Conservation (phyloP, 2,329 filamentous ascomycete species). For the Aspergillus glaucus region DNA sequence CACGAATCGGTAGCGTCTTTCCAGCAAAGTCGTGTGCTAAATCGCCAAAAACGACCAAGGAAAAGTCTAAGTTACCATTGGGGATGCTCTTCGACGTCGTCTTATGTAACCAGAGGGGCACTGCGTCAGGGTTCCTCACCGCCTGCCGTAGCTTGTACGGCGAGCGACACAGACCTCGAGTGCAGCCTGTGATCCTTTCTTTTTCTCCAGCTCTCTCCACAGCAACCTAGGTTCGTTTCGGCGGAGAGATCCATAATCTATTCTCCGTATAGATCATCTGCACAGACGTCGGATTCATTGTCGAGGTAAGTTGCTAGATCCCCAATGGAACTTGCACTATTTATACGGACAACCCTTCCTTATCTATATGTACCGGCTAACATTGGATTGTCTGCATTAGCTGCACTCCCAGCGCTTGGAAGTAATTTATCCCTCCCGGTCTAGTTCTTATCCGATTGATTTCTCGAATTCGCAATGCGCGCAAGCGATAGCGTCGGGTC, state of each 20-base stretch:
- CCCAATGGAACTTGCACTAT: background rate
- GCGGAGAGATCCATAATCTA: conserved; percentile 4
- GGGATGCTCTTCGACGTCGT: conserved; percentile 12
- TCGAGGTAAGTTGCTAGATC: background rate
- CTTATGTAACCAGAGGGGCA: conserved; percentile 19
- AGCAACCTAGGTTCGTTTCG: conserved; percentile 6
- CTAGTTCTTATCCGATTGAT: conserved; percentile 1
- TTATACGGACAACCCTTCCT: no score
- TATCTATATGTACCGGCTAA: background rate
- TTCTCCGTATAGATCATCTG: background rate
- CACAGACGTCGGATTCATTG: background rate
- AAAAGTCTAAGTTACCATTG: background rate
- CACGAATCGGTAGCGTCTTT: background rate
- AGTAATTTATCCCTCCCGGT: background rate
- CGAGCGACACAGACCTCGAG: conserved; percentile 1
- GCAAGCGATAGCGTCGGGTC: background rate
- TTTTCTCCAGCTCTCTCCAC: conserved; percentile 10
- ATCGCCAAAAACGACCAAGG: background rate
- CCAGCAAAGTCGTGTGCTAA: background rate
- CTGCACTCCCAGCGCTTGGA: background rate
- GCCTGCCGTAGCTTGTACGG: conserved; percentile 15
- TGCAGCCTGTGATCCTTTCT: conserved; percentile 1
- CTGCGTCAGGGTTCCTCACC: conserved; percentile 12
- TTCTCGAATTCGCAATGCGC: conserved; percentile 9
- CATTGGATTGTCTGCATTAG: background rate